Evolutionary conservation across 306 rosid species (phyloP), one percentile per base, ranked within the genome.

Genomic region (Quercus cerris): DNA sequence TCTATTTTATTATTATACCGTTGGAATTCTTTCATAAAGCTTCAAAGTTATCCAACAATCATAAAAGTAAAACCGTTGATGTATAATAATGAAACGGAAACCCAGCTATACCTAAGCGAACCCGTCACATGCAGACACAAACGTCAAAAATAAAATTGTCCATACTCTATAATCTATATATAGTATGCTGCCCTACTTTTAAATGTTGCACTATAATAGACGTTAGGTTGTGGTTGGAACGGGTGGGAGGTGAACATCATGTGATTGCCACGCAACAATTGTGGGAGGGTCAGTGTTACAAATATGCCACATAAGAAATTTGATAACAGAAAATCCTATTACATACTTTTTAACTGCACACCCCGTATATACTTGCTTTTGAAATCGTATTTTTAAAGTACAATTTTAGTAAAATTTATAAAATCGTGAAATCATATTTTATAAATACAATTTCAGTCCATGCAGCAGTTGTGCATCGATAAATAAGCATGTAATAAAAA

Each of bases 261-360:
- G 85, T 84, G 80, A 74, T 73, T 76, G 81, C 84, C 82, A 77
- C 86, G 81, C 87, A 81, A 74, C 89, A 49, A 74, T 81, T 77
- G 27, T 79, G 74, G 62, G 49, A 46, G 78, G 80, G 76, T 56
- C 25, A 79, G 22, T 19, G 27, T 63, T 62, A 78, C 19, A 81
- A 81, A 76, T 66, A 76, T 74, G 74, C 75, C 70, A 55, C 72
- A n/a, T 72, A 56, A 56, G 41, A 30, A 10, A 74, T 59, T 80
- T 44, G 54, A 56, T 71, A 11, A 7, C 8, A 3, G 10, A 56
- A 4, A 56, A 18, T 19, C 3, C 5, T 2, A 56, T 2, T n/a
- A 56, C 46, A 41, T 41, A 41, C 46, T 8, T 41, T 41, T 41
- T 41, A 41, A 8, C 46, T 41, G 3, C 46, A 41, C 46, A 8